Conservation (phyloP, 2,329 filamentous ascomycete species). For the Arthroderma sp. region DNA sequence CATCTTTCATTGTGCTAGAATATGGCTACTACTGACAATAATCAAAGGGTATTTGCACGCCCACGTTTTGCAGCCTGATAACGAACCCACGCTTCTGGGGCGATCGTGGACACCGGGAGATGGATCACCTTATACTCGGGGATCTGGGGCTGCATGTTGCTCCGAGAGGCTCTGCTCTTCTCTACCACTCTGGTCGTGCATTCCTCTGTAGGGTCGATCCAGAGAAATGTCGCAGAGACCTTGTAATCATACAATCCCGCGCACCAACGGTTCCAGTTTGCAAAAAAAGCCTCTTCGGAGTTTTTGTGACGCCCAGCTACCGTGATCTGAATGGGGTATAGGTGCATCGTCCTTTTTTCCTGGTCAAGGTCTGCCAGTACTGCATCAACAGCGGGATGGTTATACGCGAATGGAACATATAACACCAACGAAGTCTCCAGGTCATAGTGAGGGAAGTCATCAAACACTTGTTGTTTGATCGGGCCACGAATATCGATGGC, state of each 20-base stretch:
- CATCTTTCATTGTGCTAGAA: no score
- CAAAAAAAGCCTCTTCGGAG: background rate
- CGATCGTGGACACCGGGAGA: no score
- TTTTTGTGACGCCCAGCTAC: background rate
- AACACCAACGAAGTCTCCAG: background rate
- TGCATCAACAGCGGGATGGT: background rate
- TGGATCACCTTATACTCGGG: no score
- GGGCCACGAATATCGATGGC: background rate
- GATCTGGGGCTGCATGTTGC: no score
- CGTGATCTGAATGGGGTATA: constrained; percentile 2
- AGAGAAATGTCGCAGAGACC: background rate
- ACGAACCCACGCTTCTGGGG: no score
- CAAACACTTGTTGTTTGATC: background rate
- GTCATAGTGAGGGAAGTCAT: background rate
- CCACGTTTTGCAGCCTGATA: no score
- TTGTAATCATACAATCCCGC: background rate
- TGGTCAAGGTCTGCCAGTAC: background rate
- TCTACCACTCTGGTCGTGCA: no score
- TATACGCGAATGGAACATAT: background rate
- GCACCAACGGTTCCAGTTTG: background rate
- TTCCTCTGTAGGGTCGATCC: background rate
- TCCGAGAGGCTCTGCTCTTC: no score
- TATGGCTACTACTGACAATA: no score
- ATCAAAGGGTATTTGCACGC: no score
- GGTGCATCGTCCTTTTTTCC: background rate